These are phyloP conservation scores for Penicillium brasilianum DNA, from an alignment of 2,329 filamentous ascomycete species.

Conservation along the genomic window DNA sequence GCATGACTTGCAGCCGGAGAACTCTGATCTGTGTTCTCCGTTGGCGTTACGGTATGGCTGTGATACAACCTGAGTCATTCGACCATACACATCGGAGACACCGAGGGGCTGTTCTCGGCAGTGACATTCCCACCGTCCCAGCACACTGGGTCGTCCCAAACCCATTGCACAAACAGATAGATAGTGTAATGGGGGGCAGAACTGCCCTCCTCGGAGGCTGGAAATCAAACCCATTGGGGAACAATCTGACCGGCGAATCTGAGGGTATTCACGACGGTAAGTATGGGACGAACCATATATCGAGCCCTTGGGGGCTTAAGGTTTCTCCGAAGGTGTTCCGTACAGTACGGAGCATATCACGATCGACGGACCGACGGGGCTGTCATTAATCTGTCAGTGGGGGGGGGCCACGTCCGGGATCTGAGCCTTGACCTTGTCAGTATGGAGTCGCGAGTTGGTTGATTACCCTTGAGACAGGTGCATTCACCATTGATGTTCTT, in stretches of 20 bases:
- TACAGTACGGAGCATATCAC: neutral
- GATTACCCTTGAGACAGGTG: neutral
- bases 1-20: conserved; percentile 27
- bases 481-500: neutral
- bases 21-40: conserved; percentile 22
- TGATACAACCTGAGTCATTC: neutral
- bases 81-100: neutral
- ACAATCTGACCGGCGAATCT: neutral
- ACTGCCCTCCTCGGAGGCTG: neutral
- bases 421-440: neutral
- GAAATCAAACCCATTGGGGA: neutral
- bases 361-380: neutral
- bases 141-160: neutral
- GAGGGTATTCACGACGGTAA: neutral
- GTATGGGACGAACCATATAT: conserved; percentile 5
- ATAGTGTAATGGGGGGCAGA: neutral
- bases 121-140: neutral
- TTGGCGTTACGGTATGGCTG: conserved; percentile 10
- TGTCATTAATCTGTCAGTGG: conserved; percentile 4
- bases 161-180: neutral
- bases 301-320: neutral
- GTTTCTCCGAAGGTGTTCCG: conserved; percentile 14
- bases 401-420: conserved; percentile 5
- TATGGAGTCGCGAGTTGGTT: neutral
- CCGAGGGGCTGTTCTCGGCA: neutral